These are phyloP conservation scores for Mucor plumbeus DNA, from an alignment of 371 early-diverging fungal genomes.

Conservation along the genomic window DNA sequence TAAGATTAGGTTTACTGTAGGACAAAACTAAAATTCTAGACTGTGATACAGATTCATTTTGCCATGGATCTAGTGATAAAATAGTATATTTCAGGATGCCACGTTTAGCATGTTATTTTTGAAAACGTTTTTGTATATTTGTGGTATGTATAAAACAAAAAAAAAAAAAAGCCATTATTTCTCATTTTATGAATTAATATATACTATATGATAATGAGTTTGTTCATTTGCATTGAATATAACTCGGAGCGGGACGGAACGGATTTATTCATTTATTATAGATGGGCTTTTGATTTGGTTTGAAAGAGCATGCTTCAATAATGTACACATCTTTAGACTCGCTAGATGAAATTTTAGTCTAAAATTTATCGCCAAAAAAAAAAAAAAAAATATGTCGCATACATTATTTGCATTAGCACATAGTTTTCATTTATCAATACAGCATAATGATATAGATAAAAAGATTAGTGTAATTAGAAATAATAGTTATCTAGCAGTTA, in stretches of 20 bases:
- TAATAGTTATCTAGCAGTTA: too few species aligned
- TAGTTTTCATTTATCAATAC: too few species aligned
- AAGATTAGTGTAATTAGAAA: too few species aligned
- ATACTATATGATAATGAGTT: not conserved
- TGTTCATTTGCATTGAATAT: not conserved
- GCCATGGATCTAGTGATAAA: not conserved
- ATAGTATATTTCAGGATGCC: not conserved
- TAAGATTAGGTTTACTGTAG: slow-evolving; percentile 1
- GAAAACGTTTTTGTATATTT: not conserved
- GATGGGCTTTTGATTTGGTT: not conserved
- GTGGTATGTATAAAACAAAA: not conserved
- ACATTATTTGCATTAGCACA: too few species aligned
- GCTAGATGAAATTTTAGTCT: not conserved
- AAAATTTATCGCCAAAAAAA: too few species aligned
- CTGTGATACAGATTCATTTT: slow-evolving; percentile 2
- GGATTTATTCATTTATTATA: not conserved
- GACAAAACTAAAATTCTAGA: not conserved
- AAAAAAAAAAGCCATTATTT: not conserved
- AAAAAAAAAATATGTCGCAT: too few species aligned
- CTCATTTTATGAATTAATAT: not conserved
- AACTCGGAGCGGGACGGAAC: slow-evolving; percentile 13
- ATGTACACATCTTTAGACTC: not conserved
- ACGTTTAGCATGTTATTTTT: not conserved
- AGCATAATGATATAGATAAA: too few species aligned
- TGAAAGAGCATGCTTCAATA: not conserved